Conservation (phyloP, 2,329 filamentous ascomycete genomes). For the Aspergillus cejpii region DNA sequence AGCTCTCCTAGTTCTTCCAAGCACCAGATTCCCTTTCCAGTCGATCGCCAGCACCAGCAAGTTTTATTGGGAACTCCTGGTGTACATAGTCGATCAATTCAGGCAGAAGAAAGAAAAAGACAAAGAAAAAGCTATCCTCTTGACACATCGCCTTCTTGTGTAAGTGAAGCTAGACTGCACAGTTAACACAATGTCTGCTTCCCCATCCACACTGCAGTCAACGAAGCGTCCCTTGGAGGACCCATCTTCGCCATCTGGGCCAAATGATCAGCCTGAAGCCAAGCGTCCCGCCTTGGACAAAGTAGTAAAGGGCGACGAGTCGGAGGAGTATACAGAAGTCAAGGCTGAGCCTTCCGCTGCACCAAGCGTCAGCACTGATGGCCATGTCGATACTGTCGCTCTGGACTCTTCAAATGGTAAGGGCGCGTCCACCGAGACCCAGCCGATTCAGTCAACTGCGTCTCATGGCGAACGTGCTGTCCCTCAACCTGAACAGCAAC, state of each 20-base stretch:
- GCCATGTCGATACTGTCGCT: constrained; percentile 62
- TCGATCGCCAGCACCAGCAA: constrained; percentile 65
- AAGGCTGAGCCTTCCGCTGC: constrained; percentile 17
- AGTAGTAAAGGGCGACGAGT: constrained; percentile 60
- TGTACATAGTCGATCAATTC: constrained; percentile 63
- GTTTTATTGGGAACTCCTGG: constrained; percentile 85
- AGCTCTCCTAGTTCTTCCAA: constrained; percentile 26
- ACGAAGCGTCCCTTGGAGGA: constrained; percentile 93
- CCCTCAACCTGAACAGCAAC: constrained; percentile 35
- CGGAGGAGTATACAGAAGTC: constrained; percentile 27
- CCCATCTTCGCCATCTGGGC: constrained; percentile 85
- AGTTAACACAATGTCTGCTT: constrained; percentile 63
- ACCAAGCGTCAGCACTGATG: constrained; percentile 21
- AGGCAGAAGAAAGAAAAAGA: constrained; percentile 52
- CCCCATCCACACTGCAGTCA: constrained; percentile 44
- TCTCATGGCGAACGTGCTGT: constrained; percentile 48
- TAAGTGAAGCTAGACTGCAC: constrained; percentile 34
- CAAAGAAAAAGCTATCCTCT: constrained; percentile 43
- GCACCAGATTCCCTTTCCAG: constrained; percentile 36
- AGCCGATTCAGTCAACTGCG: constrained; percentile 54
- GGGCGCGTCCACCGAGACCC: constrained; percentile 46
- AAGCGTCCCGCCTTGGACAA: constrained; percentile 97
- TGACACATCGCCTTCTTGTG: constrained; percentile 42
- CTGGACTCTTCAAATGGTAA: constrained; percentile 57
- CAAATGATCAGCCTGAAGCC: constrained; percentile 88